Conservation (phyloP, 805 yeast species). For the Metschnikowia amazonensis region DNA sequence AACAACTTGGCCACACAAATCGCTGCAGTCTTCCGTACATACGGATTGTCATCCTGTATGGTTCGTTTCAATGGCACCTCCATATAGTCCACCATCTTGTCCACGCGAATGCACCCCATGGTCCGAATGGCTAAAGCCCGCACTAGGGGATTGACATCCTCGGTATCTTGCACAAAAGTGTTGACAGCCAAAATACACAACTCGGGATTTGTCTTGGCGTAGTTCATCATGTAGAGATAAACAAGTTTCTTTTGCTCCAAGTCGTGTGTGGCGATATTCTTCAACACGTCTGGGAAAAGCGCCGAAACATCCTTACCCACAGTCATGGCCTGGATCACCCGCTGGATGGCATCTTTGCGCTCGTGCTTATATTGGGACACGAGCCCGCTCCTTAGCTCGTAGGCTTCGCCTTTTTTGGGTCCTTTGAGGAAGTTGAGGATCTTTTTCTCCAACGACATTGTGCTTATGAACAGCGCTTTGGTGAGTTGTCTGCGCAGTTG, state of each 20-base stretch:
- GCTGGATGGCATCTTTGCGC: constrained; percentile 92
- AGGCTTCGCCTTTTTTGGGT: constrained; percentile 69
- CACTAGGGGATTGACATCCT: constrained; percentile 93
- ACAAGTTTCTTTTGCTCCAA: constrained; percentile 95
- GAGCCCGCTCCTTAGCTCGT: constrained; percentile 81
- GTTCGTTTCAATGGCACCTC: constrained; percentile 85
- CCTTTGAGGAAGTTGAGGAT: constrained; percentile 42
- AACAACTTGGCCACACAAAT: constrained; percentile 94
- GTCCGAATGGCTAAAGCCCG: constrained; percentile 96
- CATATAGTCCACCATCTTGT: constrained; percentile 91
- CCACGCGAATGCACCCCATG: constrained; percentile 97
- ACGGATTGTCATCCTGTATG: constrained; percentile 88
- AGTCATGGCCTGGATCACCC: constrained; percentile 98
- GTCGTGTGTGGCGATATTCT: constrained; percentile 95
- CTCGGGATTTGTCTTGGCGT: constrained; percentile 95
- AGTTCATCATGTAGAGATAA: constrained; percentile 91
- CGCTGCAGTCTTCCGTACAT: constrained; percentile 96
- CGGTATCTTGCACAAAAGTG: constrained; percentile 92
- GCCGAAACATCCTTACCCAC: constrained; percentile 94
- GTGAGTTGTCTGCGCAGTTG: constrained; percentile 1
- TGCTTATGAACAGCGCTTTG: not conserved
- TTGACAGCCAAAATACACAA: constrained; percentile 93
- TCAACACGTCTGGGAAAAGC: constrained; percentile 90
- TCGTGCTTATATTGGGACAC: constrained; percentile 94
- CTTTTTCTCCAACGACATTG: constrained; percentile 42